These are phyloP conservation scores for Phytophthora brassicae DNA, from an alignment of 352 stramenopile genomes.

Conservation along the genomic window DNA sequence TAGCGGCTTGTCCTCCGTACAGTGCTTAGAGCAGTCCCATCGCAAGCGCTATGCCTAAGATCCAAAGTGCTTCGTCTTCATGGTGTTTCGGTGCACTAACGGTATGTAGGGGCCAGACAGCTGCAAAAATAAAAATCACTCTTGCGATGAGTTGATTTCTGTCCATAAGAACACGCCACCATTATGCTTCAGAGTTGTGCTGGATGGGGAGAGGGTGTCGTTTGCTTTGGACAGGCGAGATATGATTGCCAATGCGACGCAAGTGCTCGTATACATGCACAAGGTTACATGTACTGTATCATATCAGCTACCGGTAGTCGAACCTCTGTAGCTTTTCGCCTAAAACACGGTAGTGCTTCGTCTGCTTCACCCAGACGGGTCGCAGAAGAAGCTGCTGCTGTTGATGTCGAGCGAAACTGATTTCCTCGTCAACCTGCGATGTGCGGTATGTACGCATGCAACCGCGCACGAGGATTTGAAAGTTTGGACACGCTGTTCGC, in stretches of 20 bases:
- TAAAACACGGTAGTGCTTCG: constrained; percentile 6
- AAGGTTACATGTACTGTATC: constrained; percentile 1
- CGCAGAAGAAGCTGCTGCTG: not conserved
- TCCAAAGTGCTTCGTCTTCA: too few relatives aligned
- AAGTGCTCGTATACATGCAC: too few relatives aligned
- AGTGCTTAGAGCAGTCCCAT: too few relatives aligned
- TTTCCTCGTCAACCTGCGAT: not conserved
- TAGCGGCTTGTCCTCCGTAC: too few relatives aligned
- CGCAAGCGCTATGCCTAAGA: too few relatives aligned
- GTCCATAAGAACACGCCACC: too few relatives aligned
- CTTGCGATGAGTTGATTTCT: constrained; percentile 22
- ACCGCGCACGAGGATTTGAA: constrained; percentile 20
- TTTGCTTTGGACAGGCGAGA: too few relatives aligned
- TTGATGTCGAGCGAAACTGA: constrained; percentile 2
- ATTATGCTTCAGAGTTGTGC: too few relatives aligned
- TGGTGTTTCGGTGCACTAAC: constrained; percentile 14
- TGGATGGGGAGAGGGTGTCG: too few relatives aligned
- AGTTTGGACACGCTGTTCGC: constrained; percentile 23
- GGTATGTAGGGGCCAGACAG: constrained; percentile 14
- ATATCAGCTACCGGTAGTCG: too few relatives aligned
- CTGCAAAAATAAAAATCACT: not conserved
- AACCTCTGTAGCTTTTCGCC: too few relatives aligned
- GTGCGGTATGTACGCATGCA: not conserved
- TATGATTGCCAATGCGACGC: too few relatives aligned
- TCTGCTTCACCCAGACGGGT: constrained; percentile 20